These are phyloP conservation scores for Flaveria brownii DNA, from an alignment of 129 eudicot genomes.

Conservation along the genomic window DNA sequence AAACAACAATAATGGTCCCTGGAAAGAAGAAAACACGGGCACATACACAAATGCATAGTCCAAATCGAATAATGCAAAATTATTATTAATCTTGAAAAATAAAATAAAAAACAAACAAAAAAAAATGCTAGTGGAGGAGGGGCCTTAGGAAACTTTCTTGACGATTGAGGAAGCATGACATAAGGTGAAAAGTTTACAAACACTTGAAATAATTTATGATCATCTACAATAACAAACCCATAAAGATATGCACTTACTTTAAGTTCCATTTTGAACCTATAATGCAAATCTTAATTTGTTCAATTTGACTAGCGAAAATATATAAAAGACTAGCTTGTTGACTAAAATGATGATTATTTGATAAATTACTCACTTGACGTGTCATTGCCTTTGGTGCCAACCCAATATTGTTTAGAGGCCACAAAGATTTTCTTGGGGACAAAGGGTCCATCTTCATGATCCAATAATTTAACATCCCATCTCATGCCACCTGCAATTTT, in stretches of 20 bases:
- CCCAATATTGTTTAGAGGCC: conserved; percentile 80
- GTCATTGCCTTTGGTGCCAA: conserved; percentile 49
- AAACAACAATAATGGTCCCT: background rate
- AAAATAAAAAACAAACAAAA: background rate
- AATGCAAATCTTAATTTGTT: conserved; percentile 30
- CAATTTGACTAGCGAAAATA: conserved; percentile 16
- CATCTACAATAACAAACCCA: conserved; percentile 31
- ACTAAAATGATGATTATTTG: conserved; percentile 1
- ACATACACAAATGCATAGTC: conserved; percentile 3
- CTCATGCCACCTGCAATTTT: conserved; percentile 82
- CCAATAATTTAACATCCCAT: conserved; percentile 77
- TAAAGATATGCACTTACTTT: conserved; percentile 17
- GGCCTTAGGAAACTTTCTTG: background rate
- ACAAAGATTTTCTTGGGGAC: conserved; percentile 79
- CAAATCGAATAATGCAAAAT: background rate
- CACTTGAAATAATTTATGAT: conserved; percentile 26
- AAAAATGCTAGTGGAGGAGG: background rate
- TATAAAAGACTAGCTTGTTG: conserved; percentile 24
- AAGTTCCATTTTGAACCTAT: conserved; percentile 26
- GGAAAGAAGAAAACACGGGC: background rate
- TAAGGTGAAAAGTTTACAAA: conserved; percentile 14
- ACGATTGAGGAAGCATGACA: background rate
- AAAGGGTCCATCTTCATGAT: conserved; percentile 91
- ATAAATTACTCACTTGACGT: conserved; percentile 51
- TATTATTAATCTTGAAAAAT: background rate